A percentile compares a stretch with the other conserved stretches of the same genome.
Conservation (phyloP, 768 basidiomycete genomes). For the Clathrus columnatus region DNA sequence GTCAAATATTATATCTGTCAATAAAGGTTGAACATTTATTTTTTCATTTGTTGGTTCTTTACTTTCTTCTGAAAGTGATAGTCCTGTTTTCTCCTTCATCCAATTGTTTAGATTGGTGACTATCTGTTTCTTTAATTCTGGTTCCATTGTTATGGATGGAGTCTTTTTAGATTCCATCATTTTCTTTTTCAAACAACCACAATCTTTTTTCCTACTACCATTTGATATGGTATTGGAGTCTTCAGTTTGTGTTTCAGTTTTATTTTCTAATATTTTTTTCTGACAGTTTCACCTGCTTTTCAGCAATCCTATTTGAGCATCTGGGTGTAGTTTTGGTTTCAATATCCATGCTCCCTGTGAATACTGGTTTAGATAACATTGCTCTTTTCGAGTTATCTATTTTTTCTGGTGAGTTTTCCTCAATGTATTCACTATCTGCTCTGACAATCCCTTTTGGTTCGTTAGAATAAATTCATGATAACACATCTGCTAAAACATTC, state of each 20-base stretch:
- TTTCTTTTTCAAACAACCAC: background rate
- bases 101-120: background rate
- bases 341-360: background rate
- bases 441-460: constrained; percentile 18
- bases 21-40: background rate
- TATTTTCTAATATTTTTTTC: background rate
- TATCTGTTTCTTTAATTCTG: background rate
- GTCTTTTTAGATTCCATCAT: background rate
- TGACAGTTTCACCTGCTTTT: background rate
- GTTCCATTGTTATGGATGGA: too few relatives aligned
- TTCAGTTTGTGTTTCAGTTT: background rate
- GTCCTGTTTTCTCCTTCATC: background rate
- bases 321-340: background rate
- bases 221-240: background rate
- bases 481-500: background rate
- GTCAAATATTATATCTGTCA: constrained; percentile 1
- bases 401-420: constrained; percentile 3
- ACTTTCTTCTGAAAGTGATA: background rate
- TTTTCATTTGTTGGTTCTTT: background rate
- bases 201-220: background rate
- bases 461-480: constrained; percentile 15
- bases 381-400: background rate
- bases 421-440: constrained; percentile 16
- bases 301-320: background rate
- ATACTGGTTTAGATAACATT: background rate